Conservation (phyloP, 345 rosid species). For the Leavenworthia alabamica region DNA sequence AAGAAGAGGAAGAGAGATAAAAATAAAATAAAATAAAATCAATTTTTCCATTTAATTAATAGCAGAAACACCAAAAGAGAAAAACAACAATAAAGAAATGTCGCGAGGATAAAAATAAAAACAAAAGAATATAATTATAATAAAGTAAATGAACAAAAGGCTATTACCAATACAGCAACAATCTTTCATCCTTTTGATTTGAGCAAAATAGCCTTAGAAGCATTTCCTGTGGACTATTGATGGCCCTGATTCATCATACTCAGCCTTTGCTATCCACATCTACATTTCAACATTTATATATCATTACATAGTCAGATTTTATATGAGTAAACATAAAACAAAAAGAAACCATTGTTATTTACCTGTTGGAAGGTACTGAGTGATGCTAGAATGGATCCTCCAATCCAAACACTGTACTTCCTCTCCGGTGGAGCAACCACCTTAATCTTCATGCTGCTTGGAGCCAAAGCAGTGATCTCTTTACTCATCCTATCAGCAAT, state of each 20-base stretch:
- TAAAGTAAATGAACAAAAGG: constrained; percentile 4
- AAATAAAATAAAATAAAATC: not conserved
- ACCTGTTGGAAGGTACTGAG: constrained; percentile 46
- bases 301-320: not conserved
- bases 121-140: constrained; percentile 7
- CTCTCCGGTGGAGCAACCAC: constrained; percentile 51
- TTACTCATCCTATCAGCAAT: constrained; percentile 41
- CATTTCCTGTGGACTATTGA: constrained; percentile 53
- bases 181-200: constrained; percentile 1
- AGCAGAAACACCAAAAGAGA: constrained; percentile 9
- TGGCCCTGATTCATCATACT: constrained; percentile 50
- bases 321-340: too few species aligned
- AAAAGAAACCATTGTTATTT: not conserved
- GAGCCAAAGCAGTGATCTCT: constrained; percentile 40
- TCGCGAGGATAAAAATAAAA: not conserved
- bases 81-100: not conserved
- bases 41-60: not conserved
- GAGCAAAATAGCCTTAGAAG: constrained; percentile 24
- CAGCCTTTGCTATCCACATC: constrained; percentile 55
- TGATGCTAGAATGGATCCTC: constrained; percentile 49
- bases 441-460: constrained; percentile 34
- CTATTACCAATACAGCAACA: constrained; percentile 10
- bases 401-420: constrained; percentile 47
- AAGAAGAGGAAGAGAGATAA: not conserved
- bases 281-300: constrained; percentile 14